These are phyloP conservation scores for Corrigiola litoralis DNA, from an alignment of 179 eudicot genomes.

Conservation along the genomic window DNA sequence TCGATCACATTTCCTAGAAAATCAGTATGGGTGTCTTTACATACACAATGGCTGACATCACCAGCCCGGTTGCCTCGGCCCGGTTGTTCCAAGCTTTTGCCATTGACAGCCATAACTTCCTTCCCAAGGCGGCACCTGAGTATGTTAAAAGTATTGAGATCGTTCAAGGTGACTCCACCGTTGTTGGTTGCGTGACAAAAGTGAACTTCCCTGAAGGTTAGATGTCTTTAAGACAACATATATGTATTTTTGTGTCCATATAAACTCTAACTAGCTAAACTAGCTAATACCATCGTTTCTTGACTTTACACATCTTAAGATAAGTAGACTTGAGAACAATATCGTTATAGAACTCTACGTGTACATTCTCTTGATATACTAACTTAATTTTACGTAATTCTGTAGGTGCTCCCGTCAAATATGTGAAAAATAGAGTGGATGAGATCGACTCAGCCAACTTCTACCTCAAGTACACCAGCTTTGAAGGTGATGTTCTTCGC, in stretches of 20 bases:
- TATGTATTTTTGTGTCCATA: not conserved
- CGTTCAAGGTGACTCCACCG: conserved; percentile 4
- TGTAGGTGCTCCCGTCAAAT: conserved; percentile 14
- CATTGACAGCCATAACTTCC: conserved; percentile 8
- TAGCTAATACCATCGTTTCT: too few relatives aligned
- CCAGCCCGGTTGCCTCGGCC: conserved; percentile 1
- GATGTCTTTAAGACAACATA: too few relatives aligned
- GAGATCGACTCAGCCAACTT: conserved; percentile 10
- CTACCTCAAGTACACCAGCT: conserved; percentile 14
- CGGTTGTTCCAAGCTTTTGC: conserved; percentile 13
- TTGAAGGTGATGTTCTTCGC: conserved; percentile 14
- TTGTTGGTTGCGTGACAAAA: not conserved
- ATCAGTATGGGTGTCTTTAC: conserved; percentile 17
- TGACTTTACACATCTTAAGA: too few relatives aligned
- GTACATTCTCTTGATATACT: too few relatives aligned
- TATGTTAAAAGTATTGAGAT: conserved; percentile 11
- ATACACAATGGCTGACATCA: conserved; percentile 12
- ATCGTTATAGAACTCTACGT: too few relatives aligned
- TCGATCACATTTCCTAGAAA: not conserved
- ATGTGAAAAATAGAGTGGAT: conserved; percentile 15
- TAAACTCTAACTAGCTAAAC: too few relatives aligned
- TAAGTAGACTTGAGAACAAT: too few relatives aligned
- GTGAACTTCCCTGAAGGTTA: conserved; percentile 16
- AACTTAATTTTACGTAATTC: not conserved
- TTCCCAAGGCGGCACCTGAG: conserved; percentile 6